Conservation (phyloP, 805 yeast genomes). For the Lipomyces oligophaga region DNA sequence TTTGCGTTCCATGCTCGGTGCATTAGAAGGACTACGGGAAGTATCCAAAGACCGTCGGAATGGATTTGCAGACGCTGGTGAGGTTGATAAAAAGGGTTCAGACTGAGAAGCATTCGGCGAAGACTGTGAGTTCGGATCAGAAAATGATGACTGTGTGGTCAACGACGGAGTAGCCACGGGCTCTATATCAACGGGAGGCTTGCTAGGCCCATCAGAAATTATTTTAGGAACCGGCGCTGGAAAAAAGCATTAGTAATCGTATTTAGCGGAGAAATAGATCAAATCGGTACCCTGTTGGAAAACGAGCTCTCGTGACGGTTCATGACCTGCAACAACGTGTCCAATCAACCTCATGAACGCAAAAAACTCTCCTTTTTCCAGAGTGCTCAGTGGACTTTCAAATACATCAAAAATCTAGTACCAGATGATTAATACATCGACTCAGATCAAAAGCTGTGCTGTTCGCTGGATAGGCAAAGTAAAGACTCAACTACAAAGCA, state of each 20-base stretch:
- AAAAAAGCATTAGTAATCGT: not conserved
- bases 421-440: not conserved
- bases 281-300: slow-evolving; percentile 26
- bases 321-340: slow-evolving; percentile 52
- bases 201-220: not conserved
- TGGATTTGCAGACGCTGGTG: too few species aligned
- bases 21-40: too few species aligned
- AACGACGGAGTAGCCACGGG: too few species aligned
- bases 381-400: slow-evolving; percentile 43
- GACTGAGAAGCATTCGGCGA: too few species aligned
- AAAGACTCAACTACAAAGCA: not conserved
- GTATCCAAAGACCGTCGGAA: too few species aligned
- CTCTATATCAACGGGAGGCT: too few species aligned
- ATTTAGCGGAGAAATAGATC: not conserved
- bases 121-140: too few species aligned
- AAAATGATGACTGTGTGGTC: too few species aligned
- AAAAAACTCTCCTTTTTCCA: slow-evolving; percentile 87
- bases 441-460: not conserved
- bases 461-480: not conserved
- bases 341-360: slow-evolving; percentile 77
- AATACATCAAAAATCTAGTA: slow-evolving; percentile 34
- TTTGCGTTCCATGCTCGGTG: too few species aligned
- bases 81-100: too few species aligned
- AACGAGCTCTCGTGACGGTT: slow-evolving; percentile 24
- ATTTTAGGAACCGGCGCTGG: slow-evolving; percentile 18